Evolutionary conservation across 768 basidiomycete species (phyloP), one percentile per base, ranked within the genome.

Genomic region (Lactarius akahatsu): DNA sequence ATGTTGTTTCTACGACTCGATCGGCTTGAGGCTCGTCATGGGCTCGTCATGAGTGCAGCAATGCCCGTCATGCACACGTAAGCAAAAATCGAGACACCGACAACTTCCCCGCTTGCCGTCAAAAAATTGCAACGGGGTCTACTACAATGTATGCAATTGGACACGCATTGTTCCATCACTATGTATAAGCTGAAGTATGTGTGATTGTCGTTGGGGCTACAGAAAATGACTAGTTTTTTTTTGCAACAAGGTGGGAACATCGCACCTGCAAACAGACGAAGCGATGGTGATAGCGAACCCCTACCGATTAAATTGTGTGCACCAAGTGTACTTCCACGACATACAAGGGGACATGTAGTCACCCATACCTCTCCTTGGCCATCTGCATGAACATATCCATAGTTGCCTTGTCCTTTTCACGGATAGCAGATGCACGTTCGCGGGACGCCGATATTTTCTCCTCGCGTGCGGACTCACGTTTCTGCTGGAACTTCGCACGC

Each of bases 331-430:
- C 43, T 30, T 26, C 5, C 26, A 26, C 13, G 47, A 23, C 47
- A 26, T 50, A 50, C 23, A 50, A 26, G 50, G 45, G 13, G 9
- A 16, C 41, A 26, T 15, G 16, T 18, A 28, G 36, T 38, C 76
- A 93, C 36, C 93, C 94, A 71, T 92, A 96, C 63, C 91, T 80
- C 72, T 91, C 83, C 75, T 91, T 94, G n/a, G 94, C 95, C 74
- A 96, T 78, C 70, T 89, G 86, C 77, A 91, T 91, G 77, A 97
- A 94, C 94, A 95, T 96, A 64, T 93, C 93, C 93, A 98, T 98
- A 0, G 94, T 97, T 20, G 87, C 91, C 75, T 87, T 88, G 72
- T 97, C 94, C 73, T 92, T 95, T 73, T 90, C 87, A 71, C 83
- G 86, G 65, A 86, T 79, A 6, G 83, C 86, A 28, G 72, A 79